These are phyloP conservation scores for Epichloe elymi DNA, from an alignment of 2,329 filamentous ascomycete genomes.

Conservation along the genomic window DNA sequence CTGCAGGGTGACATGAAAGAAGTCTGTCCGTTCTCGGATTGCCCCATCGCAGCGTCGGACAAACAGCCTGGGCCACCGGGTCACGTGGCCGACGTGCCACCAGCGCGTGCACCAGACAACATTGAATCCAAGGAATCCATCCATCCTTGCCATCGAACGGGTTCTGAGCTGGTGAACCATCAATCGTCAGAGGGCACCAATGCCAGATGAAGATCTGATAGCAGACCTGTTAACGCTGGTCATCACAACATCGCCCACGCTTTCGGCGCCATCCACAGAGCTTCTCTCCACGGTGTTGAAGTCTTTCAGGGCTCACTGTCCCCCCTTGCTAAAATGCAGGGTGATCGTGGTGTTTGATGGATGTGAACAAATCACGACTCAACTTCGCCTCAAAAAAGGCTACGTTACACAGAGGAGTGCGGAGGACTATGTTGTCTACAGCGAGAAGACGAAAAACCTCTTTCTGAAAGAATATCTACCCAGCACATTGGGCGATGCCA, in stretches of 20 bases:
- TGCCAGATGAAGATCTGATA: background rate
- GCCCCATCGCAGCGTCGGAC: too few relatives aligned
- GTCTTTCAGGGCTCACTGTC: slow-evolving; percentile 32
- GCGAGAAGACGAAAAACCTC: slow-evolving; percentile 31
- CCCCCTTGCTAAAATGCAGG: slow-evolving; percentile 24
- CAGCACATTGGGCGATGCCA: background rate
- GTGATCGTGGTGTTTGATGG: slow-evolving; percentile 40
- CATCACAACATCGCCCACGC: slow-evolving; percentile 42
- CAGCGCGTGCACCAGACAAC: too few relatives aligned
- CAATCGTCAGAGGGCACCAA: background rate
- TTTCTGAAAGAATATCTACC: slow-evolving; percentile 11
- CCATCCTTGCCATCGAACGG: too few relatives aligned
- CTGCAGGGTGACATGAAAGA: background rate
- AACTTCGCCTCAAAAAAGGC: slow-evolving; percentile 39
- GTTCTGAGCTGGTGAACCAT: background rate
- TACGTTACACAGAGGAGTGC: slow-evolving; percentile 34
- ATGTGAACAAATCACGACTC: slow-evolving; percentile 31
- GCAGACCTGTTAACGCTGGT: slow-evolving; percentile 19
- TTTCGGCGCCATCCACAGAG: slow-evolving; percentile 38
- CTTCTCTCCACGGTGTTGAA: slow-evolving; percentile 32
- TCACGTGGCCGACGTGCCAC: too few relatives aligned
- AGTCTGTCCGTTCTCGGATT: too few relatives aligned
- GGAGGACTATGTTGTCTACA: slow-evolving; percentile 28
- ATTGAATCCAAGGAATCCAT: too few relatives aligned
- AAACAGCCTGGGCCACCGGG: too few relatives aligned